These are phyloP conservation scores for Coemansia sp. DNA, from an alignment of 192 early-diverging fungal species.

Conservation along the genomic window DNA sequence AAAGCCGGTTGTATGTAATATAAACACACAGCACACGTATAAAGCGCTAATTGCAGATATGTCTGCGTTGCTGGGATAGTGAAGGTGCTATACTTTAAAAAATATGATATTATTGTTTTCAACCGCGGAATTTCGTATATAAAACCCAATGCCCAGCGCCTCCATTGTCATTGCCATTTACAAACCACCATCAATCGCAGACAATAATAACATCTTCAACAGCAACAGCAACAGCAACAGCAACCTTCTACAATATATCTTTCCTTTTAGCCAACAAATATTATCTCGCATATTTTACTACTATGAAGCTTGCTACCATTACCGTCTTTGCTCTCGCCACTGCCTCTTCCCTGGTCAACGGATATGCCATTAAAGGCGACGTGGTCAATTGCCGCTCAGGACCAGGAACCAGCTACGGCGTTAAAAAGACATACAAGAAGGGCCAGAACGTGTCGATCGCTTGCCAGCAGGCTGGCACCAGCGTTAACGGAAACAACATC, in stretches of 20 bases:
- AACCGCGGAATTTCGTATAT: not conserved
- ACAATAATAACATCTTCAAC: not conserved
- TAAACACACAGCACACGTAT: too few species aligned
- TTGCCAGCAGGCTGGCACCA: not conserved
- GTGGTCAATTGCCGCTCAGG: conserved; percentile 28
- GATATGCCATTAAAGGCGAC: conserved; percentile 16
- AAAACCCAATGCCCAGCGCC: not conserved
- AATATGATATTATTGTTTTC: not conserved
- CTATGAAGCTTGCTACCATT: conserved; percentile 22
- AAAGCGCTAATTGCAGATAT: not conserved
- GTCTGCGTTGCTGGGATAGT: too few species aligned
- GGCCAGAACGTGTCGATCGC: conserved; percentile 9
- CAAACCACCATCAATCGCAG: not conserved
- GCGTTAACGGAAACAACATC: too few species aligned
- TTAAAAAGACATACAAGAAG: conserved; percentile 24
- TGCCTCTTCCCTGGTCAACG: conserved; percentile 3
- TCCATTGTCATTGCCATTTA: not conserved
- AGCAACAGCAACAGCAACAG: not conserved
- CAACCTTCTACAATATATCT: not conserved
- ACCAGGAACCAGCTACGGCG: conserved; percentile 28
- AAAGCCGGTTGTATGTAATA: not conserved
- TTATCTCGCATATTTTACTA: not conserved
- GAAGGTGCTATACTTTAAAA: too few species aligned
- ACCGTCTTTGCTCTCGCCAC: conserved; percentile 15
- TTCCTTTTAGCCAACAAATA: too few species aligned